Conservation (phyloP, 2,329 filamentous ascomycete species). For the Sporothrix pallida region DNA sequence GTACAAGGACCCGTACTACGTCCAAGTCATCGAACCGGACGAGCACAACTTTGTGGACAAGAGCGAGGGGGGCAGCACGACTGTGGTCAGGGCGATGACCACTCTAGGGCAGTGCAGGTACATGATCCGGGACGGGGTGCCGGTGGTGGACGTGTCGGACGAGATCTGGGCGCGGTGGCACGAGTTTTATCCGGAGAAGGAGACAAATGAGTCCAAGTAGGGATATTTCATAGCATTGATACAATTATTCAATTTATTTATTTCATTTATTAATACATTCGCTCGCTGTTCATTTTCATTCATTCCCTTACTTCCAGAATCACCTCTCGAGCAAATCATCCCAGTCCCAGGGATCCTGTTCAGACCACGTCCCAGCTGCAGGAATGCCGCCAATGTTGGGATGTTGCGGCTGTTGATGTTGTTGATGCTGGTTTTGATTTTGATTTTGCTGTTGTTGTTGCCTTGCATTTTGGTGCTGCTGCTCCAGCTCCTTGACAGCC, state of each 20-base stretch:
- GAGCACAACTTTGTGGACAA: slow-evolving; percentile 27
- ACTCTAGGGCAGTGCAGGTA: slow-evolving; percentile 6
- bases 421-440: slow-evolving; percentile 3
- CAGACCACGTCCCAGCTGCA: neutral
- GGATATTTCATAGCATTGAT: too few relatives aligned
- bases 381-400: neutral
- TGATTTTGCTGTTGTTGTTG: neutral
- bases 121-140: slow-evolving; percentile 15
- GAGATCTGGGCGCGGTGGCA: slow-evolving; percentile 20
- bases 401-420: neutral
- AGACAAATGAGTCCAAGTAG: neutral
- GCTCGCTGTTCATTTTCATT: neutral
- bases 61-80: neutral
- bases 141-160: slow-evolving; percentile 11
- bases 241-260: too few relatives aligned
- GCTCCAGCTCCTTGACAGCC: neutral
- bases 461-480: neutral
- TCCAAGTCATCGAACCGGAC: neutral
- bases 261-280: neutral
- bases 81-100: neutral
- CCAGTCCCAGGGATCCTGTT: slow-evolving; percentile 30
- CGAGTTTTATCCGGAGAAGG: slow-evolving; percentile 12
- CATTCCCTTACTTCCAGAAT: fast-evolving
- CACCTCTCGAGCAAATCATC: slow-evolving; percentile 11
- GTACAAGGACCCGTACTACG: slow-evolving; percentile 16